Conservation (phyloP, 2,329 filamentous ascomycete genomes). For the Cladophialophora immunda region DNA sequence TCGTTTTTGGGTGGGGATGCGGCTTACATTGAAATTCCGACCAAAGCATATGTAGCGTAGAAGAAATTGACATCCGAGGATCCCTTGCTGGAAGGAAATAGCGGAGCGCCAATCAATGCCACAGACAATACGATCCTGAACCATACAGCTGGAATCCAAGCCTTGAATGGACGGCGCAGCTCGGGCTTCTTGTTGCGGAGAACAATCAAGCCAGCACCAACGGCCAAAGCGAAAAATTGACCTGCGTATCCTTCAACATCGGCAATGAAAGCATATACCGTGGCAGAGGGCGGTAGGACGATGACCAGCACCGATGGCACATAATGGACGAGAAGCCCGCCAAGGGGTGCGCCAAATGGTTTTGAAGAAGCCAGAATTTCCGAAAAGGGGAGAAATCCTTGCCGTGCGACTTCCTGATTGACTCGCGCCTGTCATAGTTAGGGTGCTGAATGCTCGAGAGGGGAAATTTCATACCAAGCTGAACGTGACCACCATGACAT, state of each 20-base stretch:
- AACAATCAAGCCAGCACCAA: conserved; percentile 67
- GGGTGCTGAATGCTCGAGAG: conserved; percentile 9
- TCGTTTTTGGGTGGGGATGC: neutral
- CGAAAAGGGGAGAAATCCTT: conserved; percentile 74
- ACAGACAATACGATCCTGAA: conserved; percentile 64
- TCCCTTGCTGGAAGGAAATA: conserved; percentile 65
- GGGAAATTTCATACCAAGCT: conserved; percentile 61
- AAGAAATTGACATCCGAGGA: conserved; percentile 57
- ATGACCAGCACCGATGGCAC: conserved; percentile 74
- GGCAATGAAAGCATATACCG: conserved; percentile 76
- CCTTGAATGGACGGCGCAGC: conserved; percentile 70
- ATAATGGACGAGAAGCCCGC: conserved; percentile 73
- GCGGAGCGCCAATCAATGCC: conserved; percentile 67
- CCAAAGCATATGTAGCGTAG: conserved; percentile 63
- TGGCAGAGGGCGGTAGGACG: conserved; percentile 67
- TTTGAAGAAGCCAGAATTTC: conserved; percentile 68
- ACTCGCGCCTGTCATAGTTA: conserved; percentile 64
- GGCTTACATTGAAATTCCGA: conserved; percentile 55
- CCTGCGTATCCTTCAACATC: conserved; percentile 75
- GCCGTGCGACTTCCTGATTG: conserved; percentile 76
- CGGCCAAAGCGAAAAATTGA: conserved; percentile 67
- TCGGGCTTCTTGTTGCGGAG: conserved; percentile 68
- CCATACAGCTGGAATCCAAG: conserved; percentile 68
- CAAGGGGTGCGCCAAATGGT: conserved; percentile 73
- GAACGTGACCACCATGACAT: conserved; percentile 78